A percentile compares a stretch with the other conserved stretches of the same genome.
Evolutionary conservation across 352 stramenopile genomes (phyloP).

Genomic region (Lagenidium giganteum): DNA sequence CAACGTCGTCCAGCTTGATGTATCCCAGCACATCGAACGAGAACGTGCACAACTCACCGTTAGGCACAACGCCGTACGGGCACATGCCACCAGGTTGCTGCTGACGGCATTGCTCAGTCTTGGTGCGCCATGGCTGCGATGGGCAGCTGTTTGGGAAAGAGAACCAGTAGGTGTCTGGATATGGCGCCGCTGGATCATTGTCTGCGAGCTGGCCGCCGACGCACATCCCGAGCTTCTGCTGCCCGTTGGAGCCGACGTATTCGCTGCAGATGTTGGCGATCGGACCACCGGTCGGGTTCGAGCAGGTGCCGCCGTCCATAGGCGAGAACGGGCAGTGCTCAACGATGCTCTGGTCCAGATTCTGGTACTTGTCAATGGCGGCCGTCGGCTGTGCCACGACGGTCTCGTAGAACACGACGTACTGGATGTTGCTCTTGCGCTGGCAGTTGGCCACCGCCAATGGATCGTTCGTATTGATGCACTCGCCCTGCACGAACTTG

Average conservation of each 20-base stretch:
- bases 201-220: slow-evolving; percentile 34
- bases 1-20: slow-evolving; percentile 56
- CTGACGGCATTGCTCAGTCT: slow-evolving; percentile 31
- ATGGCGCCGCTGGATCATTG: slow-evolving; percentile 50
- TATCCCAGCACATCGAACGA: slow-evolving; percentile 59
- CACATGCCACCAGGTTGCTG: slow-evolving; percentile 41
- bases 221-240: slow-evolving; percentile 40
- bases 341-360: slow-evolving; percentile 17
- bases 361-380: slow-evolving; percentile 38
- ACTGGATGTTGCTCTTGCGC: slow-evolving; percentile 56
- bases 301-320: slow-evolving; percentile 59
- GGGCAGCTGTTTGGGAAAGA: slow-evolving; percentile 77
- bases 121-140: slow-evolving; percentile 27
- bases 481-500: slow-evolving; percentile 15
- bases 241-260: slow-evolving; percentile 38
- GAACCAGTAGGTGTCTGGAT: slow-evolving; percentile 78
- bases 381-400: slow-evolving; percentile 36
- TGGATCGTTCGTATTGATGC: too few relatives aligned
- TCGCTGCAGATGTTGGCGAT: slow-evolving; percentile 41
- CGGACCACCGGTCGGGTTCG: slow-evolving; percentile 28
- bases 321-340: slow-evolving; percentile 49
- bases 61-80: slow-evolving; percentile 33
- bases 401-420: slow-evolving; percentile 63
- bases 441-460: slow-evolving; percentile 29
- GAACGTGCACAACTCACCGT: slow-evolving; percentile 60